Evolutionary conservation across 2,329 filamentous ascomycete genomes (phyloP).

Genomic region (Pseudopyrenochaeta lycopersici): DNA sequence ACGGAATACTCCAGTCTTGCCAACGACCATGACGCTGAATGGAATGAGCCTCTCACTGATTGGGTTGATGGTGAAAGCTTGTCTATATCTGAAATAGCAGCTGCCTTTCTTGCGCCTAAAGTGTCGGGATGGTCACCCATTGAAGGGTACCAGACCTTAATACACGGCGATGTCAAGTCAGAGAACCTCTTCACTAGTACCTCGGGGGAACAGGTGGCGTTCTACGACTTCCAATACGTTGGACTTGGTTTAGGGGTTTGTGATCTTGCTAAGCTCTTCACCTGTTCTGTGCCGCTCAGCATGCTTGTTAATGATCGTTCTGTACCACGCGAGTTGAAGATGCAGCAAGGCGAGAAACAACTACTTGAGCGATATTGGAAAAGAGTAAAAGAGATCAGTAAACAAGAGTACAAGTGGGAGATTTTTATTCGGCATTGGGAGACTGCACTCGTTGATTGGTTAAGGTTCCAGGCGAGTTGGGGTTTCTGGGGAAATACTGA

Average conservation of each 20-base stretch:
- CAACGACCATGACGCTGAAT: conserved; percentile 61
- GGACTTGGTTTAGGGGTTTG: conserved; percentile 71
- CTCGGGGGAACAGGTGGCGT: conserved; percentile 62
- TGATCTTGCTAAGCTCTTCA: conserved; percentile 73
- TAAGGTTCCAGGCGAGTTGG: conserved; percentile 55
- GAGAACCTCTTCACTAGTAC: conserved; percentile 71
- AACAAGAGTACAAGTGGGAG: conserved; percentile 62
- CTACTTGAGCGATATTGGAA: conserved; percentile 63
- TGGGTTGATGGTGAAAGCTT: conserved; percentile 23
- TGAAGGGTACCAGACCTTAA: conserved; percentile 61
- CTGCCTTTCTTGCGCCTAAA: conserved; percentile 59
- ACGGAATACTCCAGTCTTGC: conserved; percentile 64
- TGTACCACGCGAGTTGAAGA: conserved; percentile 53
- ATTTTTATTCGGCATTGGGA: conserved; percentile 70
- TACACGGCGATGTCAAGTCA: conserved; percentile 75
- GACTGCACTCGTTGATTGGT: conserved; percentile 73
- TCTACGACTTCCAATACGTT: conserved; percentile 76
- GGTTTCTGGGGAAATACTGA: conserved; percentile 49
- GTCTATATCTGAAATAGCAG: conserved; percentile 63
- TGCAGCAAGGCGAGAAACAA: conserved; percentile 60
- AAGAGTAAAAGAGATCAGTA: conserved; percentile 43
- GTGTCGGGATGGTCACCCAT: conserved; percentile 42
- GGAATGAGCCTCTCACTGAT: conserved; percentile 61
- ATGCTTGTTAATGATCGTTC: conserved; percentile 56
- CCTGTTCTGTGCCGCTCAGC: conserved; percentile 67